A percentile compares a stretch with the other conserved stretches of the same genome.
These are phyloP conservation scores for Blastobotrys aristatus DNA, from an alignment of 1,139 yeast genomes.

Conservation along the genomic window DNA sequence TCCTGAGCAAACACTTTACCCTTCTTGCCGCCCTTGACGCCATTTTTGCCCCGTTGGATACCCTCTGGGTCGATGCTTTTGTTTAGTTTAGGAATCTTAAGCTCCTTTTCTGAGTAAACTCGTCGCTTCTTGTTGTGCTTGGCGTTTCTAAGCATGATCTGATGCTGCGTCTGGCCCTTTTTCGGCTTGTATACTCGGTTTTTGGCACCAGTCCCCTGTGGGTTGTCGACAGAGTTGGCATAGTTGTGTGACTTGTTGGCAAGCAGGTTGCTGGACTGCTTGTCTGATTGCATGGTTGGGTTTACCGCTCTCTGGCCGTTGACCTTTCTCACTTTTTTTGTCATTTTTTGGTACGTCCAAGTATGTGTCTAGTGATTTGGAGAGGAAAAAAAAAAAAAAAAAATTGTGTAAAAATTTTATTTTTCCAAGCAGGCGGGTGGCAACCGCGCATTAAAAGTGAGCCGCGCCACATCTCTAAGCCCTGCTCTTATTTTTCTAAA, in stretches of 20 bases:
- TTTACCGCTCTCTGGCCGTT: slow-evolving; percentile 24
- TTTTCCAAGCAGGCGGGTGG: no score
- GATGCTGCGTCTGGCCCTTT: slow-evolving; percentile 15
- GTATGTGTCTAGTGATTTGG: slow-evolving; percentile 3
- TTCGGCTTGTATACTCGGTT: slow-evolving; percentile 21
- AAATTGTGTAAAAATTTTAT: slow-evolving; percentile 1
- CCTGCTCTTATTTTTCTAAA: neutral
- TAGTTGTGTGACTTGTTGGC: slow-evolving; percentile 25
- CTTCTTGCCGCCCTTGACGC: slow-evolving; percentile 37
- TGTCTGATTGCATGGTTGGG: slow-evolving; percentile 24
- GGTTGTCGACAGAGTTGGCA: slow-evolving; percentile 22
- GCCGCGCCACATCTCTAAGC: no score
- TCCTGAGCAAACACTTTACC: slow-evolving; percentile 87
- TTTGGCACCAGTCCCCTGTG: slow-evolving; percentile 17
- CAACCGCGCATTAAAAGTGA: no score
- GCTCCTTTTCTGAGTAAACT: slow-evolving; percentile 69
- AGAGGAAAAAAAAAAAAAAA: neutral
- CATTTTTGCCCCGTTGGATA: slow-evolving; percentile 53
- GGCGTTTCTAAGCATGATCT: slow-evolving; percentile 12
- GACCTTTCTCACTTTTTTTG: slow-evolving; percentile 18
- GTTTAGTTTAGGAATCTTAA: slow-evolving; percentile 73
- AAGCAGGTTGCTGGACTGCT: slow-evolving; percentile 26
- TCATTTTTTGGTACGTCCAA: slow-evolving; percentile 17
- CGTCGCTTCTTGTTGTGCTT: slow-evolving; percentile 43
- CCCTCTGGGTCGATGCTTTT: slow-evolving; percentile 84